Base-by-base conservation (phyloP, 2,329 filamentous ascomycete genomes). In the Pyrenophora teres region DNA sequence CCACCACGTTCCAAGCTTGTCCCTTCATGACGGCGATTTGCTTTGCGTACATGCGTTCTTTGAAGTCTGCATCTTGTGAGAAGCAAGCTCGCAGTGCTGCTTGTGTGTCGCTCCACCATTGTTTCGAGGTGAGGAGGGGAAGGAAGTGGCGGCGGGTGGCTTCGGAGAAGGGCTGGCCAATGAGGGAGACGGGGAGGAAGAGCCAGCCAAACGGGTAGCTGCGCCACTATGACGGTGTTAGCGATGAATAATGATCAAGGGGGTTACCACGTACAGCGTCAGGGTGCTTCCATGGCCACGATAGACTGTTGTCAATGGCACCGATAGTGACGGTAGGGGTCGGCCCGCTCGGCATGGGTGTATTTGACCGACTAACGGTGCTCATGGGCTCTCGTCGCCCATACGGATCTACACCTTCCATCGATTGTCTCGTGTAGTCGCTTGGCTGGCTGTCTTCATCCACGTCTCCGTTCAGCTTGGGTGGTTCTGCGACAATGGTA, bases 1-100 rank as follows among this genome's bases (percentile, higher is more conserved):
- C 94, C 4, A 99, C 94, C 0, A 99, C 94, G 70, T 99, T 99
- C 92, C 94, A 99, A 0, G 94, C 94, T 71, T 99, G 94, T 9
- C 94, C 94, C 76, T 99, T 99, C 91, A 99, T 96, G 52, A 99
- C 94, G 1, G 94, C 93, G 56, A 99, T 95, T 70, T 99, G 94
- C 61, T 90, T 87, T n/a, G 91, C 91, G 76, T 96, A 99, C 94
- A 99, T 99, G 75, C 90, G 88, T 77, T 99, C 94, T 72, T 97
- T 91, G 74, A 99, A 99, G 75, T 99, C 94, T 2, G 88, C 86
- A 73, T 99, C 94, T 70, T 95, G 85, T 60, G 90, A 87, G 72
- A 99, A 99, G 39, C 97, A 87, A 56, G 86, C 84, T 46, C 94
- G 89, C 33, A 99, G 79, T 18, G 91, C 89, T 53, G 90, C 79